phyloP scores from a whole-genome alignment of 2,329 filamentous ascomycete genomes.

The Pezicula rhizophila region DNA sequence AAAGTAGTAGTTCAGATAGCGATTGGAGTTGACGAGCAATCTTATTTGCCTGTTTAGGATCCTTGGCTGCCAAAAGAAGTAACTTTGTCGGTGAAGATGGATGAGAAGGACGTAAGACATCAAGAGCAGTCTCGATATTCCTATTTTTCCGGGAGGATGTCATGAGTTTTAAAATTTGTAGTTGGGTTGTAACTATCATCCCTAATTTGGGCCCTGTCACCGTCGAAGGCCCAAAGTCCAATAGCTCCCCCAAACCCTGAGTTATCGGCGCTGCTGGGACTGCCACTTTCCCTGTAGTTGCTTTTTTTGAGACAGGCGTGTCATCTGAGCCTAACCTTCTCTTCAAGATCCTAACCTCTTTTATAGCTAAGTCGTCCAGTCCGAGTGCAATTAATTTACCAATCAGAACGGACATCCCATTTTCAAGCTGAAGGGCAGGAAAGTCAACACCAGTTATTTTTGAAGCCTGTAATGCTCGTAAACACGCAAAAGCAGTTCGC shows the following conservation, averaged over 20 bases:
- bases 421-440: slow-evolving; percentile 64
- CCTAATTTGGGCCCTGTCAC: slow-evolving; percentile 39
- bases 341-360: slow-evolving; percentile 63
- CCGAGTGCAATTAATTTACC: slow-evolving; percentile 60
- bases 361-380: slow-evolving; percentile 61
- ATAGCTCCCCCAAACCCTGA: slow-evolving; percentile 48
- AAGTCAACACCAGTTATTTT: slow-evolving; percentile 46
- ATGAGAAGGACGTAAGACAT: slow-evolving; percentile 46
- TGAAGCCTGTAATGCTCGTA: slow-evolving; percentile 49
- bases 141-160: slow-evolving; percentile 52
- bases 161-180: slow-evolving; percentile 59
- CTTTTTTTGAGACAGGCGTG: slow-evolving; percentile 16
- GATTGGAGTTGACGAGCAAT: slow-evolving; percentile 60
- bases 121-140: slow-evolving; percentile 50
- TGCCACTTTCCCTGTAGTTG: slow-evolving; percentile 28
- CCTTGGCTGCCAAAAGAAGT: slow-evolving; percentile 38
- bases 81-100: slow-evolving; percentile 53
- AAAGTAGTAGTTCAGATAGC: slow-evolving; percentile 58
- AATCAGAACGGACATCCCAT: slow-evolving; percentile 64
- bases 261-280: neutral
- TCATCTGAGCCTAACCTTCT: slow-evolving; percentile 47
- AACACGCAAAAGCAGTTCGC: slow-evolving; percentile 57
- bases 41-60: slow-evolving; percentile 46
- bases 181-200: slow-evolving; percentile 58
- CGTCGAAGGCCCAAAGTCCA: slow-evolving; percentile 50